A percentile compares a stretch with the other conserved stretches of the same genome.
These are phyloP conservation scores for Tulasnella sp. DNA, from an alignment of 768 basidiomycete genomes.

Conservation along the genomic window DNA sequence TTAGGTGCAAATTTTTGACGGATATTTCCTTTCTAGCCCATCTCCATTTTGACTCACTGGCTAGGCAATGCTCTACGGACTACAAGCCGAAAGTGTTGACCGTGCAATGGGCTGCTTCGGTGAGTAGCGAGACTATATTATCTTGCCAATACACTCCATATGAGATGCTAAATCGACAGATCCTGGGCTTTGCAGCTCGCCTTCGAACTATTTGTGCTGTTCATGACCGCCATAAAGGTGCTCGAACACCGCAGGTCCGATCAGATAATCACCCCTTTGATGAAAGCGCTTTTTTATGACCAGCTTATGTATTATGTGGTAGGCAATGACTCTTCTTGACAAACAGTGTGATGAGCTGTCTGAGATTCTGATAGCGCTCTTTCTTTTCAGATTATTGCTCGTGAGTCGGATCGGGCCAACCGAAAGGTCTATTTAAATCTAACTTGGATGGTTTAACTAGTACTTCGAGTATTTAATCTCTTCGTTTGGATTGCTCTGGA, in stretches of 20 bases:
- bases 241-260: neutral
- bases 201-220: neutral
- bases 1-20: neutral
- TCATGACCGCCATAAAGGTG: conserved; percentile 5
- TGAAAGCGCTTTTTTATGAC: conserved; percentile 3
- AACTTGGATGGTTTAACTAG: neutral
- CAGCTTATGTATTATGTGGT: neutral
- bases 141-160: neutral
- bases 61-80: neutral
- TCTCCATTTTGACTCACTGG: neutral
- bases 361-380: neutral
- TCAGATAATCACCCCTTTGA: neutral
- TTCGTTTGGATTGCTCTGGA: neutral
- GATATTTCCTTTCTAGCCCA: neutral
- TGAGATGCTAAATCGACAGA: neutral
- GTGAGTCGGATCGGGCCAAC: neutral
- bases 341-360: neutral
- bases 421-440: neutral
- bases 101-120: neutral
- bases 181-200: neutral
- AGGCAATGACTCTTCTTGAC: neutral
- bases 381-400: neutral
- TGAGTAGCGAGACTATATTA: neutral
- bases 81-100: neutral
- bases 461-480: neutral